phyloP scores from a whole-genome alignment of 148 eudicot species.

The Pouteria glomerata region DNA sequence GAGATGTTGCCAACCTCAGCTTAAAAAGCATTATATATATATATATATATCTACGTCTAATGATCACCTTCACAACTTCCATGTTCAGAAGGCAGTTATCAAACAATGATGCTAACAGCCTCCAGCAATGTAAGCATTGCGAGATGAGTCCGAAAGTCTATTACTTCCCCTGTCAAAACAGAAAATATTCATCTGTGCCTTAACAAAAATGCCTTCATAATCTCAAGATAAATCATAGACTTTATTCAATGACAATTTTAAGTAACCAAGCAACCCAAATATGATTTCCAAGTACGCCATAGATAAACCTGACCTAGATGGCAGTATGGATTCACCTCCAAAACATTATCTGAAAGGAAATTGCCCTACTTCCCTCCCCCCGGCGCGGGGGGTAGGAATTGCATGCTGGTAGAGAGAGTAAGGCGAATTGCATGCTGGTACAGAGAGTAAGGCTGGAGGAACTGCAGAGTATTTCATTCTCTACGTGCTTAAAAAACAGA shows the following conservation, averaged over 20 bases:
- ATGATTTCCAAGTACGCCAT: background rate
- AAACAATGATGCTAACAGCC: background rate
- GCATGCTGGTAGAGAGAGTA: too few relatives aligned
- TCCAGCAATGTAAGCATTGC: conserved; percentile 1
- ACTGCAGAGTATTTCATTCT: background rate
- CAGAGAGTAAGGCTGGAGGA: background rate
- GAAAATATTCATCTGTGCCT: background rate
- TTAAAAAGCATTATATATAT: background rate
- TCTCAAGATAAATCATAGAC: background rate
- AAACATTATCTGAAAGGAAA: too few relatives aligned
- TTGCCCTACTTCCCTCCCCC: too few relatives aligned
- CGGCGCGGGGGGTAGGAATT: too few relatives aligned
- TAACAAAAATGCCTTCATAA: background rate
- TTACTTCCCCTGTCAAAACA: background rate
- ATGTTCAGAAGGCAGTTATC: background rate
- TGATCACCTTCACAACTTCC: background rate
- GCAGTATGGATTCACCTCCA: too few relatives aligned
- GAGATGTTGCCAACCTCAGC: background rate
- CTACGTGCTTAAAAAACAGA: background rate
- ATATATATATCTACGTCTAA: too few relatives aligned
- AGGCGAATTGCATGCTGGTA: background rate
- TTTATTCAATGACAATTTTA: background rate
- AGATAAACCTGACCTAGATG: too few relatives aligned
- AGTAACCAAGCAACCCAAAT: too few relatives aligned
- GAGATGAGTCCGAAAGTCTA: background rate